Evolutionary conservation across 2,329 filamentous ascomycete species (phyloP), one percentile per base, ranked within the genome.

Genomic region (Colletotrichum godetiae): DNA sequence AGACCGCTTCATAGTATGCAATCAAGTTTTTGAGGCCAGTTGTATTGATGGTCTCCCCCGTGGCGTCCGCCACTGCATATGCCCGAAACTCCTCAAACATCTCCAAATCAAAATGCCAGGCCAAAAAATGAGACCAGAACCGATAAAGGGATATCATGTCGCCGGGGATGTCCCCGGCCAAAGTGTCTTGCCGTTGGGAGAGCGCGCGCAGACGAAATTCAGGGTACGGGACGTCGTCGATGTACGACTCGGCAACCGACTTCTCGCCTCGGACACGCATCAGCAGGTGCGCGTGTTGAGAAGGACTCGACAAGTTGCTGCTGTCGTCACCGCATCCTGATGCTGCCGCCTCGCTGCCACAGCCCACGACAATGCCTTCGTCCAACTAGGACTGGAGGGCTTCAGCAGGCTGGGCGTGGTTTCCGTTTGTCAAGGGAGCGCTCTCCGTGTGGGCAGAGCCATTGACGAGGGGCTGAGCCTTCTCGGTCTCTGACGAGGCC

Each of bases 1-100:
- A 60, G 33, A 71, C 31, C 42, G 68, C 42, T 29, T 74, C 87
- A 80, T 94, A 94, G 81, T 92, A 94, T 59, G 88, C 88, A 77
- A 93, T 84, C 68, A 95, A 84, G 79, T 89, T 89, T 72, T 86
- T 86, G 79, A 93, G 84, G 61, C 93, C 93, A 75, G 84, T 84
- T 72, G 85, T 84, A 73, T 86, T 78, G 83, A 78, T 85, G 13
- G 74, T 85, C 75, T 87, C 81, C 70, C 60, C 67, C 29, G 82
- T 81, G 68, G 88, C 85, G 82, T 95, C 93, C 79, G 92, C 90
- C 74, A 92, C 83, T 68, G 93, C 93, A 80, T 89, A 87, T 78
- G 86, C 84, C 75, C 90, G 90, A 84, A 95, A 95, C 81, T 95
- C 93, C 79, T 90, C 86, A 84, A 95, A 95, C 90, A 95, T 93